Base-by-base conservation (phyloP, 148 eudicot genomes). In the Vaccinium corymbosum region DNA sequence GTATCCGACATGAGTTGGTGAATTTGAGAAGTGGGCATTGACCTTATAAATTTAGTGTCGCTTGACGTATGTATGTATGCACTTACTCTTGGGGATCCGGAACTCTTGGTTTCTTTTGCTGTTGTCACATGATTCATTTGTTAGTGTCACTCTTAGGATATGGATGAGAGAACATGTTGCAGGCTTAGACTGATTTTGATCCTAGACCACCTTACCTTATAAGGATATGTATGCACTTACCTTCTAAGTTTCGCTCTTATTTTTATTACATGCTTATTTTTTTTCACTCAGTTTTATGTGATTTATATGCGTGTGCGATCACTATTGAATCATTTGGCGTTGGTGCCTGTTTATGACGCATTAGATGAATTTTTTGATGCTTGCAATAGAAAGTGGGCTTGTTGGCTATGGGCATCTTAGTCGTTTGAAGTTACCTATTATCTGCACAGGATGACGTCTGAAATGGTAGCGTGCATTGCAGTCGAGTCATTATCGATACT, bases 401-500 rank as follows among this genome's bases (percentile, higher is more conserved):
- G 32, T 64, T 61, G 71, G 71, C 32, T 64, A 13, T 64, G 32
- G 71, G 71, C 68, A 64, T 64, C 29, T 20, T 61, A 64, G 29
- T 64, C 29, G 2, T 64, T 10, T 8, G 6, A 64, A 35, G 72
- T 73, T 9, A 68, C 51, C 11, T 81, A 17, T 64, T 42, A 2
- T 80, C 19, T 84, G 79, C 89, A 80, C 95, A 95, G 98, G 93
- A 93, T 95, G 98, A 89, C 98, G 11, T 83, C 91, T 53, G 95
- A 95, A 85, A 95, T 95, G 98, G 92, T 93, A 64, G 90, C 98
- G 25, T 95, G 98, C 78, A 95, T 95, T 82, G 98, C 97, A 17
- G 94, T 93, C 57, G 98, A 95, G 85, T 88, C 97, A 76, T 83
- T 95, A 81, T 95, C 97, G 32, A 95, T 95, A 73, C 93, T 95